Evolutionary conservation across 2,329 filamentous ascomycete genomes (phyloP).

Genomic region (Ambrosiella beaveri): DNA sequence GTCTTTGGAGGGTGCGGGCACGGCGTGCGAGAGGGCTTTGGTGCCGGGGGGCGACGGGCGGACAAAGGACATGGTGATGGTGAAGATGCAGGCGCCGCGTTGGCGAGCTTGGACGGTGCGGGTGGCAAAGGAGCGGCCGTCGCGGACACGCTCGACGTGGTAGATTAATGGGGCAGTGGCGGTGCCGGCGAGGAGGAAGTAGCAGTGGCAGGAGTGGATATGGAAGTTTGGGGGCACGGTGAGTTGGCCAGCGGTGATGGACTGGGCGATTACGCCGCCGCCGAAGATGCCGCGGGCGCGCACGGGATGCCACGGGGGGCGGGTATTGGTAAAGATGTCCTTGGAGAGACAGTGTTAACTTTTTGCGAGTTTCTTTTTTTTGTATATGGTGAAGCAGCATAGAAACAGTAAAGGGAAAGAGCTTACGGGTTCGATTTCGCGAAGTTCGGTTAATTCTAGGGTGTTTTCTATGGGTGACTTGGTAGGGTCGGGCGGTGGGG

Average conservation of each 20-base stretch:
- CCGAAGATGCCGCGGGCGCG: conserved; percentile 89
- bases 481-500: conserved; percentile 52
- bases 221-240: conserved; percentile 69
- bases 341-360: conserved; percentile 18
- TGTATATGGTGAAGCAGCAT: too few relatives aligned
- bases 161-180: conserved; percentile 75
- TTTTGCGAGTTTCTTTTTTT: too few relatives aligned
- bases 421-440: conserved; percentile 55
- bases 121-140: conserved; percentile 78
- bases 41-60: conserved; percentile 39
- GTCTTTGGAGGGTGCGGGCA: conserved; percentile 34
- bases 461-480: conserved; percentile 78
- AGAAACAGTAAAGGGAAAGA: neutral
- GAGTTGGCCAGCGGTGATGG: conserved; percentile 67
- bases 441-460: conserved; percentile 67
- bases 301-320: conserved; percentile 78
- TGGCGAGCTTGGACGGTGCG: conserved; percentile 92
- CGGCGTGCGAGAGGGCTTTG: conserved; percentile 46
- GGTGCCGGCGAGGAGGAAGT: conserved; percentile 87
- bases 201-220: conserved; percentile 96
- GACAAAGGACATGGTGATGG: conserved; percentile 81
- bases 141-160: conserved; percentile 84
- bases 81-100: conserved; percentile 79
- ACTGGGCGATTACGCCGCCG: conserved; percentile 84
- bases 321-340: conserved; percentile 91